Base-by-base conservation (phyloP, 2,329 filamentous ascomycete species). In the Elsinoe fawcettii region DNA sequence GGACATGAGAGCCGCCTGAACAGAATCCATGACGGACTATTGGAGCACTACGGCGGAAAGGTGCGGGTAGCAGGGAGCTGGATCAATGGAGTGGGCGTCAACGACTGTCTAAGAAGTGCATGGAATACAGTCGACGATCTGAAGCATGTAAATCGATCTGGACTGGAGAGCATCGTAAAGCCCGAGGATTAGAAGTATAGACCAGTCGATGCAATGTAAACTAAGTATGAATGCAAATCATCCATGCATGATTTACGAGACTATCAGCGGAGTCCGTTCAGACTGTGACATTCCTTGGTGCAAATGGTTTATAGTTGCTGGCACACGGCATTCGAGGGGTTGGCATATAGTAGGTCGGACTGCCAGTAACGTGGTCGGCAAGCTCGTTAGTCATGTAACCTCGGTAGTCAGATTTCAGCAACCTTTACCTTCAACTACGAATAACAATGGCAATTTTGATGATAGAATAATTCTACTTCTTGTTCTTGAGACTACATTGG, bases 1-100 rank as follows among this genome's bases (percentile, higher is more conserved):
- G 90, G 90, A 34, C 92, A 97, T 70, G 72, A 80, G 23, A 70
- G 75, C 7, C 78, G 81, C 59, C 82, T 95, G 75, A 72, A 71
- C 20, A 67, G 69, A 1, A 80, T 84, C 1, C 77, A 85, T 64
- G 65, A 71, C 2, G 75, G 84, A 55, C 75, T 89, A 4, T 66
- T 71, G 30, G 60, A 73, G 2, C 71, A 74, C 4, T 95, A 85
- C 68, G 69, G 77, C 7, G 83, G 85, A 12, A 75, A 79, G 11
- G 73, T 95, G 25, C 79, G 83, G 59, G 84, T 93, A 7, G 75
- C 75, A 0, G 75, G 75, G 0, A 76, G 69, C 56, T 76, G 75
- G 65, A 74, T 74, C 61, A 70, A 67, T 56, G 76, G 76, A 3
- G 75, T 77, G 0, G 74, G 75, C 1, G 75, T 78, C 2, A 77